Base-by-base conservation (phyloP, 768 basidiomycete genomes). In the Termitomyces heimii region DNA sequence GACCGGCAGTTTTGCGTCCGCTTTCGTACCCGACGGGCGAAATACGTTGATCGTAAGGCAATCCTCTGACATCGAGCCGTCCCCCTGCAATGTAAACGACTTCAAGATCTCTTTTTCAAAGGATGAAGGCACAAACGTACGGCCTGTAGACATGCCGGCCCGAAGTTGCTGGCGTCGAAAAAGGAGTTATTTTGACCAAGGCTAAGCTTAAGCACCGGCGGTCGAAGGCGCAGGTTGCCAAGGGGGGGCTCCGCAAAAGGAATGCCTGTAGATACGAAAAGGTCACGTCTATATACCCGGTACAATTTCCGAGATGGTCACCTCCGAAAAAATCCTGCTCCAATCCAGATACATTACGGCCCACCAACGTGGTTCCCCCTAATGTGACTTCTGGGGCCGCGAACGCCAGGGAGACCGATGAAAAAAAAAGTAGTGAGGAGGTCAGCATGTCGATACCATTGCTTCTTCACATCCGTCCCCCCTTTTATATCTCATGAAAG, bases 1-100 rank as follows among this genome's bases (percentile, higher is more conserved):
- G 40, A 79, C 71, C 16, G 78, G 77, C 3, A 79, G 64, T 39
- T 66, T 67, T 4, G 70, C 68, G 52, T 63, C 62, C 2, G 62
- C 8, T 5, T 44, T 44, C 12, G 70, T 52, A 14, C 74, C 73
- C 0, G 75, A 70, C 0, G 84, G 83, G 20, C 81, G 71, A 53
- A 79, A 81, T 4, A 86, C 69, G 61, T 85, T 84, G 53, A 85
- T 70, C 22, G 81, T 82, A 50, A 86, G 68, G 63, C 82, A 85
- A 59, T 85, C 83, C 63, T 86, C 83, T 26, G 81, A 80, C 37
- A 67, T 74, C 62, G 62, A 16, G 39, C 16, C 14, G 8, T 4
- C 31, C 3, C 14, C 18, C 44, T 28, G 26, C 39, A 31, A 10
- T 8, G 13, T 18, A 4, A 4, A 20, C 2, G 13, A 32, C 13